These are phyloP conservation scores for Hamiltosporidium tvaerminnensis DNA, from an alignment of 371 early-diverging fungal genomes.

Conservation along the genomic window DNA sequence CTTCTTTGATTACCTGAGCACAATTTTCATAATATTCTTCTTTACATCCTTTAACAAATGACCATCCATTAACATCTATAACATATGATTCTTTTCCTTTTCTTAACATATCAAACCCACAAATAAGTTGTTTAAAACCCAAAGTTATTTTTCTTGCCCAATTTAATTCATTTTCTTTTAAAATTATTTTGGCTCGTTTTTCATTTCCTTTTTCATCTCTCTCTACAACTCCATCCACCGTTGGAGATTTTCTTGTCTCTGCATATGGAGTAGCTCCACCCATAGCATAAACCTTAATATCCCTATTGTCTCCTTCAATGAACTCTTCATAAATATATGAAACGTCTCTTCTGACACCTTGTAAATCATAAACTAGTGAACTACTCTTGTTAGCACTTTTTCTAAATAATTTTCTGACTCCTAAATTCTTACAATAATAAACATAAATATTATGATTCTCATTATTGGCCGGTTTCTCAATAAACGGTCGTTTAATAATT, in stretches of 20 bases:
- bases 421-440: constrained; percentile 79
- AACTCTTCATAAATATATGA: constrained; percentile 85
- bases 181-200: constrained; percentile 66
- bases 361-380: constrained; percentile 63
- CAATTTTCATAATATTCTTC: constrained; percentile 73
- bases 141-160: constrained; percentile 63
- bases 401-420: constrained; percentile 74
- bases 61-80: constrained; percentile 97
- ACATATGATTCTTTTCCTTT: constrained; percentile 62
- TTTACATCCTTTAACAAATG: constrained; percentile 90
- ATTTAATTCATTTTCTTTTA: constrained; percentile 64
- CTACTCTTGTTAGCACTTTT: constrained; percentile 87
- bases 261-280: constrained; percentile 74
- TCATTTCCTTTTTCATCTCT: constrained; percentile 89
- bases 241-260: constrained; percentile 90
- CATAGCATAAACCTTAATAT: constrained; percentile 86
- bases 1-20: constrained; percentile 59
- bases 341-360: constrained; percentile 58
- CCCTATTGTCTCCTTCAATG: constrained; percentile 75
- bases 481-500: constrained; percentile 70
- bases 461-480: constrained; percentile 83
- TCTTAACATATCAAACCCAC: constrained; percentile 81
- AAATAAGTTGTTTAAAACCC: constrained; percentile 68
- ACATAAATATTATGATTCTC: constrained; percentile 90
- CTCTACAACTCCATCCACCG: constrained; percentile 81